Base-by-base conservation (phyloP, 2,329 filamentous ascomycete genomes). In the Elsinoe fawcettii region DNA sequence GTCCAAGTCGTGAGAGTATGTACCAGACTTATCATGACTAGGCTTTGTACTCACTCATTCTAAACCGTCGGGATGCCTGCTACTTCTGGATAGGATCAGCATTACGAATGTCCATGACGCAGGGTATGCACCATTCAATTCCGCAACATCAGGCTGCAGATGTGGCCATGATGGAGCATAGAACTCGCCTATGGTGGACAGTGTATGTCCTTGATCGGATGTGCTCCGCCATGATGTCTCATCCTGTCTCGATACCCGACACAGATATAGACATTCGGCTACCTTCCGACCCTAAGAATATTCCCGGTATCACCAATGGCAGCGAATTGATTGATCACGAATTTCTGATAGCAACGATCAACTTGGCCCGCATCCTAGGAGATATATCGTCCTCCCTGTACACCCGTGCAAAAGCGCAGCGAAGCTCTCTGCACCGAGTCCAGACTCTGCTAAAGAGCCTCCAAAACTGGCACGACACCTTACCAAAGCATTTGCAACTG, bases 21-120 rank as follows among this genome's bases (percentile, higher is more conserved):
- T 59, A 30, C 5, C 9, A 30, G 27, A 30, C 27, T 30, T 47
- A 25, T 53, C 5, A 14, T 12, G 4, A 30, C 37, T n/a, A 76
- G 75, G 73, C 73, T 0, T 68, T 77, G 3, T 78, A 76, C 56
- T 75, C 74, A 0, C 67, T 75, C 0, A 66, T 69, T 1, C 62
- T 77, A 3, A 78, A 78, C 44, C 66, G 76, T 9, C 67, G 76
- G 0, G 72, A 77, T 32, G 72, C 72, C 1, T 74, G 75, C 3
- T 74, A 75, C 32, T 65, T 69, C 1, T 65, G 77, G 3, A 72
- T 76, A 0, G 72, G 76, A 16, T 73, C 71, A 0, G 76, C 76
- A 1, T 68, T 78, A 1, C 70, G 76, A 4, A 60, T 74, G 0
- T 70, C 69, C 1, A 65, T 77, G 0, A 69, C 76, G 2, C 75